Evolutionary conservation across 2,329 filamentous ascomycete genomes (phyloP), one percentile per base, ranked within the genome.

Genomic region (Ascochyta pisi): DNA sequence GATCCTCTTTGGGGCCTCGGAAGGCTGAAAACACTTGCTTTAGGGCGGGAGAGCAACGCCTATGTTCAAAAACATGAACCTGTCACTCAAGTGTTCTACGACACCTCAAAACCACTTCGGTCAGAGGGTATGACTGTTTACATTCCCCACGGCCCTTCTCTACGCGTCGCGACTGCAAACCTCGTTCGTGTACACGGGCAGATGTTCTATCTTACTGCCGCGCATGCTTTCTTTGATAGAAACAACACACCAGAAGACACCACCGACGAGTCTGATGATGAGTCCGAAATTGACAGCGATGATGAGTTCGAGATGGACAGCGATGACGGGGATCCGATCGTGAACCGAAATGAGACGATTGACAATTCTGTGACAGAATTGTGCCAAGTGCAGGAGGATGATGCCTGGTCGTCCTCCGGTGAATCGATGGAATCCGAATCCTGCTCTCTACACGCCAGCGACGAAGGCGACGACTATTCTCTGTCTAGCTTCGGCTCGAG

Each of bases 271-370:
- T 55, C 33, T 27, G 12, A 13, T 31, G 29, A 31, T 31, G 29
- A 13, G 4, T 31, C 3, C 12, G 57, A 61, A n/a, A 40, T 47
- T 24, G 60, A 58, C 23, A 57, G 57, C 26, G 38, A 44, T 31
- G 59, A 55, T 13, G 51, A 54, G 15, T 31, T 5, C 12, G 57
- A 61, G 6, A 40, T 47, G 29, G 60, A 58, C 23, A 57, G 57
- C 26, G 38, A 44, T 31, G 59, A 55, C 12, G 51, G 52, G 15
- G 29, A 31, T 31, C 3, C 12, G 29, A 1, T 4, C 2, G 12
- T 31, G 12, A 13, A 13, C 29, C 4, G 3, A 13, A 12, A 31
- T 13, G 29, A 15, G 1, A 4, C 29, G 12, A 31, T 15, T 31
- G 29, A 13, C 12, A 6, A 13, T 4, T 1, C 12, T 15, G 12